Evolutionary conservation across 2,329 filamentous ascomycete genomes (phyloP).

Genomic region (Cadophora malorum): DNA sequence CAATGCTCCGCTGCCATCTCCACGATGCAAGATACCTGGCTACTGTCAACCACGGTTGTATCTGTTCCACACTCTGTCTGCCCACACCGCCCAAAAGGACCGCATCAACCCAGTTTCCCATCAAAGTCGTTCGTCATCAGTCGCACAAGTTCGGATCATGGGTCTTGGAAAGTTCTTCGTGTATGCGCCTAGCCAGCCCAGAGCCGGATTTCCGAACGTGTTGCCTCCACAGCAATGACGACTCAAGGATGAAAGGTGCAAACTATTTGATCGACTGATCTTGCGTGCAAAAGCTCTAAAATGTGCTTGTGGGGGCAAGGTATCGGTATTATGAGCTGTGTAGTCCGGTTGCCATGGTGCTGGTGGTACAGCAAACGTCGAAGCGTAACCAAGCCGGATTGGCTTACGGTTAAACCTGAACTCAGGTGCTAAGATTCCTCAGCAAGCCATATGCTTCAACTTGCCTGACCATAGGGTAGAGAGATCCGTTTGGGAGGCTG

Average conservation of each 20-base stretch:
- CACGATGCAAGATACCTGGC: neutral
- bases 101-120: neutral
- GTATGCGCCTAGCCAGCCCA: slow-evolving; percentile 16
- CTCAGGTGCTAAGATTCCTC: neutral
- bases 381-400: neutral
- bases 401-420: neutral
- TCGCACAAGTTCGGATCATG: slow-evolving; percentile 18
- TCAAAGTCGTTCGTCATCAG: slow-evolving; percentile 16
- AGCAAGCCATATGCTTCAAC: no score
- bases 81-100: slow-evolving; percentile 10
- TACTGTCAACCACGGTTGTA: slow-evolving; percentile 1
- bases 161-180: slow-evolving; percentile 19
- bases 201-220: neutral
- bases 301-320: neutral
- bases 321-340: neutral
- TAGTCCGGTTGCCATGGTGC: neutral
- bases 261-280: neutral
- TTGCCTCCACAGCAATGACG: neutral
- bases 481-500: neutral
- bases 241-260: neutral
- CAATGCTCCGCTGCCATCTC: neutral
- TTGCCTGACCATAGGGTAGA: neutral
- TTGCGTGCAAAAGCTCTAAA: neutral
- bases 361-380: slow-evolving; percentile 10
- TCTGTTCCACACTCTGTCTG: neutral